Percentiles rank a stretch among this genome's conserved stretches.
These are phyloP conservation scores for Dendrocalamus sinicus DNA, from an alignment of 176 grass and related monocot genomes.

Conservation along the genomic window DNA sequence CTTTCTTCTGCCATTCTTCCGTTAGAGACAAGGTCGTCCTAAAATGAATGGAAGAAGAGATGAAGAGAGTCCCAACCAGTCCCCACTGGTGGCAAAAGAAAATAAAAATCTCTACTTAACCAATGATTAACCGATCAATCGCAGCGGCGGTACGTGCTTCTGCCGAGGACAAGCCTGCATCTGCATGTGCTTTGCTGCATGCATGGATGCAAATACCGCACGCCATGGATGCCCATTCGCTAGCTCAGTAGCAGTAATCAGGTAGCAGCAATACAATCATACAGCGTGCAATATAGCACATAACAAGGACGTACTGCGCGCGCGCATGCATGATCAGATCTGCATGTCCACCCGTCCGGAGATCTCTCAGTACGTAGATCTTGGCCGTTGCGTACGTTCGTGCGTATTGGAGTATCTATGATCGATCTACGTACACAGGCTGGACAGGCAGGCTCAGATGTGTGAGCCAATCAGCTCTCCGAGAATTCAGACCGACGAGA, in stretches of 20 bases:
- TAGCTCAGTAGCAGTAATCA: not conserved
- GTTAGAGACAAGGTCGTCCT: not conserved
- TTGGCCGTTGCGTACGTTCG: slow-evolving; percentile 37
- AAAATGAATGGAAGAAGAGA: not conserved
- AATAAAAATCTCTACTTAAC: not conserved
- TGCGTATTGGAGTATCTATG: not conserved
- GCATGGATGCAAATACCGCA: not conserved
- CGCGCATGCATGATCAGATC: slow-evolving; percentile 7
- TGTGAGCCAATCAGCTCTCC: not conserved
- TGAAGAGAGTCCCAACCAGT: too few relatives aligned
- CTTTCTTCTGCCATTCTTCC: not conserved
- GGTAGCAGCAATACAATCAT: not conserved
- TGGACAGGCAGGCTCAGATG: not conserved
- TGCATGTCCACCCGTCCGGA: slow-evolving; percentile 33
- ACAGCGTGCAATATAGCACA: not conserved
- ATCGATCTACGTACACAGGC: not conserved
- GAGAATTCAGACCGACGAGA: slow-evolving; percentile 5
- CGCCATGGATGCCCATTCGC: not conserved
- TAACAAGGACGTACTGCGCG: not conserved
- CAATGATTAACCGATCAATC: not conserved
- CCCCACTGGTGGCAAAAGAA: not conserved
- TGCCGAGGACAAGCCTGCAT: slow-evolving; percentile 9
- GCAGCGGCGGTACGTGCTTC: not conserved
- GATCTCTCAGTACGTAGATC: slow-evolving; percentile 36
- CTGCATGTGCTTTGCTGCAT: slow-evolving; percentile 20